These are phyloP conservation scores for Aspergillus oerlinghausenensis DNA, from an alignment of 2,329 filamentous ascomycete genomes.

Conservation along the genomic window DNA sequence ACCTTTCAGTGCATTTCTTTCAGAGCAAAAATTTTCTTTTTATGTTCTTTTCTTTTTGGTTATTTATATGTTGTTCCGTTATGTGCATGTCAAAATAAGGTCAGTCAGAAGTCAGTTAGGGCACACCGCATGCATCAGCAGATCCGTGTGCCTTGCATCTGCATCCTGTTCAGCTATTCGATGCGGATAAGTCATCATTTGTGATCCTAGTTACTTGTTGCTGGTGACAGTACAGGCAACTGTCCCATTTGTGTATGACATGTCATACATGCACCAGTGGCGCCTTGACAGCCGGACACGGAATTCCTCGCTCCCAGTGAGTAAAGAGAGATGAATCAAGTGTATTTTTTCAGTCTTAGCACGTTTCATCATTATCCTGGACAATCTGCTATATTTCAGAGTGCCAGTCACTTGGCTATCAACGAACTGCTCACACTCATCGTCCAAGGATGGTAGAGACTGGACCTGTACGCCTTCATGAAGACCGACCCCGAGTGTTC, in stretches of 20 bases:
- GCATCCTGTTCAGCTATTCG: not conserved
- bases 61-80: too few relatives aligned
- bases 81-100: not conserved
- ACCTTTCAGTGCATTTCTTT: not conserved
- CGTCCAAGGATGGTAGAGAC: too few relatives aligned
- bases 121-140: not conserved
- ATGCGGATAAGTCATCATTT: not conserved
- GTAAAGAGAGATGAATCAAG: not conserved
- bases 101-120: not conserved
- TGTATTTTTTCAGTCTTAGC: too few relatives aligned
- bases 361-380: too few relatives aligned
- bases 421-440: too few relatives aligned
- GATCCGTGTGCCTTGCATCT: not conserved
- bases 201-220: not conserved
- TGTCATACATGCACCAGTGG: not conserved
- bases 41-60: too few relatives aligned
- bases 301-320: not conserved
- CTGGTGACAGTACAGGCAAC: not conserved
- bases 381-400: too few relatives aligned
- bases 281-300: not conserved
- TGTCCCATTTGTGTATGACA: not conserved
- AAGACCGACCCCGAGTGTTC: too few relatives aligned
- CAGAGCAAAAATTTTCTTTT: not conserved
- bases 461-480: too few relatives aligned
- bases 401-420: too few relatives aligned